These are phyloP conservation scores for Carex sylvatica DNA, from an alignment of 202 grass and related monocot genomes.

Conservation along the genomic window DNA sequence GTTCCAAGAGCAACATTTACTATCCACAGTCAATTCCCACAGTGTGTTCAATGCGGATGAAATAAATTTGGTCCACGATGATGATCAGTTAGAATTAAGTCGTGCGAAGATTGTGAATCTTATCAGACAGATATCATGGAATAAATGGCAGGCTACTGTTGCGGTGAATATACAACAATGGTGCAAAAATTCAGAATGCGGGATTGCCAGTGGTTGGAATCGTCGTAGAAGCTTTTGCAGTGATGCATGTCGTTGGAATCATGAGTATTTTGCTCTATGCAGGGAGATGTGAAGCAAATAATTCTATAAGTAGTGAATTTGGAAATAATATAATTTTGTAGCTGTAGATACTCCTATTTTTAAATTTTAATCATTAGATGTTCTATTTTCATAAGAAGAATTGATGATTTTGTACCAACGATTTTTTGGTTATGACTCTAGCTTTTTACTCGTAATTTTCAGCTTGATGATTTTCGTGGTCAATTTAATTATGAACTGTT, in stretches of 20 bases:
- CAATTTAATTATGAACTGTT: too few species aligned
- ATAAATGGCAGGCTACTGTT: not conserved
- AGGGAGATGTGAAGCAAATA: not conserved
- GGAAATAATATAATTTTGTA: too few species aligned
- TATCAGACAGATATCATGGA: not conserved
- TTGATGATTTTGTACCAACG: too few species aligned
- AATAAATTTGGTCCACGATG: not conserved
- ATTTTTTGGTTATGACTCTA: too few species aligned
- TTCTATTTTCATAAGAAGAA: too few species aligned
- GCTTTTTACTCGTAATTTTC: too few species aligned
- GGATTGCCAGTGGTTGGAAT: not conserved
- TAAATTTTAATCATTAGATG: too few species aligned
- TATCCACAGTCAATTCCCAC: not conserved
- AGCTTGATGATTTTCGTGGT: too few species aligned
- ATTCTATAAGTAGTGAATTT: too few species aligned
- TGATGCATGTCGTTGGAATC: not conserved
- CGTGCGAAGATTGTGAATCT: not conserved
- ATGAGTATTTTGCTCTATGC: not conserved
- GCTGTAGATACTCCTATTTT: too few species aligned
- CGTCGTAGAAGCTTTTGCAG: not conserved
- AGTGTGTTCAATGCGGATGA: not conserved
- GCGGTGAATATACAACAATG: not conserved
- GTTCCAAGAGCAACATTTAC: not conserved
- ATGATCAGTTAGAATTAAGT: not conserved
- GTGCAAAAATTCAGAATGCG: not conserved